Percentiles rank a stretch among this genome's conserved stretches.
phyloP scores from a whole-genome alignment of 1,284 basidiomycete species.

The Fomitopsis pinicola region DNA sequence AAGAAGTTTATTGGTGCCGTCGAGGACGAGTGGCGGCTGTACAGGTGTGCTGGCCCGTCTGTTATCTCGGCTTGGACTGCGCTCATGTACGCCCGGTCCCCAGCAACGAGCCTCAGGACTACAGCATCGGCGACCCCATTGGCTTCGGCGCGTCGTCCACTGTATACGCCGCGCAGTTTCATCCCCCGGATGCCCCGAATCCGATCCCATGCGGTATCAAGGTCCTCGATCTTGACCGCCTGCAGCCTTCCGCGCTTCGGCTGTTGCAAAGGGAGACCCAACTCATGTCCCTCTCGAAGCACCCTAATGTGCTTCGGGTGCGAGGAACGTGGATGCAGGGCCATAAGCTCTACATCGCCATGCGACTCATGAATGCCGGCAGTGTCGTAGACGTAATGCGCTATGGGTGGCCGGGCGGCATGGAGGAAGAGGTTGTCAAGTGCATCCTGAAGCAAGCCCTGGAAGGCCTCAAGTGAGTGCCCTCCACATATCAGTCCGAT shows the following conservation, averaged over 20 bases:
- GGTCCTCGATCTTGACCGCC: constrained; percentile 81
- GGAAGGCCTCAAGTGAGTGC: constrained; percentile 72
- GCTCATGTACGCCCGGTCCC: constrained; percentile 5
- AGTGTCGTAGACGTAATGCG: constrained; percentile 85
- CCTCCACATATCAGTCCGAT: neutral
- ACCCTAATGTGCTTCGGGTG: constrained; percentile 87
- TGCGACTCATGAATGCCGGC: constrained; percentile 86
- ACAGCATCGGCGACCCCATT: constrained; percentile 67
- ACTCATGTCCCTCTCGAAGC: constrained; percentile 91
- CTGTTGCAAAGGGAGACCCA: constrained; percentile 83
- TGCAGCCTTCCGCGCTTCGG: constrained; percentile 61
- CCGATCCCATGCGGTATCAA: constrained; percentile 75
- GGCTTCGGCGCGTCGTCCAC: constrained; percentile 87
- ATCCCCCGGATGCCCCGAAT: constrained; percentile 28
- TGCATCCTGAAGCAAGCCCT: constrained; percentile 83
- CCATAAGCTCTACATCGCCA: constrained; percentile 80
- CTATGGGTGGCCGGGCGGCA: constrained; percentile 80
- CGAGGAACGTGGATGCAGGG: constrained; percentile 86
- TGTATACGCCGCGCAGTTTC: constrained; percentile 74
- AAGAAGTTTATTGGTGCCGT: constrained; percentile 66
- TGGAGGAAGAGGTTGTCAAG: constrained; percentile 82
- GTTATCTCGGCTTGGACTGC: constrained; percentile 5
- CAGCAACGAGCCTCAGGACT: constrained; percentile 70
- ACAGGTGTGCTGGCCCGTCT: constrained; percentile 45
- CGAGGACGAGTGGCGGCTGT: constrained; percentile 81